These are phyloP conservation scores for Litsea cubeba DNA, from an alignment of 164 flowering plant species.

Conservation along the genomic window DNA sequence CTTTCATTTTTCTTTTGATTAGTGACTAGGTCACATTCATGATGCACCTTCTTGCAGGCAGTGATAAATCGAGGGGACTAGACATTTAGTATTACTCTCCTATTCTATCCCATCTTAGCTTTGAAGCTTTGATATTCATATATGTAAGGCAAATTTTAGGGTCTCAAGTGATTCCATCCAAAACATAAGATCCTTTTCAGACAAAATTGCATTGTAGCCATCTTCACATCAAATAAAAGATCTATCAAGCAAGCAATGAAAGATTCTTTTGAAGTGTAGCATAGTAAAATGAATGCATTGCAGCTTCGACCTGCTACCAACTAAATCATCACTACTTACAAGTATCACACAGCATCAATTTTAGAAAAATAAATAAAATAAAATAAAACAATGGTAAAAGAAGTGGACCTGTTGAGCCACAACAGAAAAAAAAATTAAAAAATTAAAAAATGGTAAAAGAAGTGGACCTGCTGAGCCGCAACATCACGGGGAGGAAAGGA, in stretches of 20 bases:
- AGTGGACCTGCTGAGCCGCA: conserved; percentile 65
- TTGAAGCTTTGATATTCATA: no score
- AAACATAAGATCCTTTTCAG: neutral
- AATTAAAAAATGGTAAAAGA: neutral
- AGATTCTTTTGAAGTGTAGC: no score
- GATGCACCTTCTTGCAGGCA: no score
- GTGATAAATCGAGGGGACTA: no score
- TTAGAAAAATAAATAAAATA: neutral
- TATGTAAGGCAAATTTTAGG: no score
- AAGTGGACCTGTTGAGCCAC: conserved; percentile 64
- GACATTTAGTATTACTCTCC: no score
- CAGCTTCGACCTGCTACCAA: neutral
- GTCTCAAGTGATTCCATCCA: no score
- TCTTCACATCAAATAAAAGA: neutral
- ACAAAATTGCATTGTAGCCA: neutral
- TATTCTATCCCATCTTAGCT: no score
- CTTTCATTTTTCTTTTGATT: no score
- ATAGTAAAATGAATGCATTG: neutral
- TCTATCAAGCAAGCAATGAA: neutral
- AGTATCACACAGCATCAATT: neutral
- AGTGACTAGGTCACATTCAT: no score
- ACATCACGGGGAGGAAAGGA: conserved; percentile 64
- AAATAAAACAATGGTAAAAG: neutral
- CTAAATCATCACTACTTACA: neutral
- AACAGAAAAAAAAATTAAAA: neutral